Conservation (phyloP, 805 yeast species). For the Yamadazyma laniorum region DNA sequence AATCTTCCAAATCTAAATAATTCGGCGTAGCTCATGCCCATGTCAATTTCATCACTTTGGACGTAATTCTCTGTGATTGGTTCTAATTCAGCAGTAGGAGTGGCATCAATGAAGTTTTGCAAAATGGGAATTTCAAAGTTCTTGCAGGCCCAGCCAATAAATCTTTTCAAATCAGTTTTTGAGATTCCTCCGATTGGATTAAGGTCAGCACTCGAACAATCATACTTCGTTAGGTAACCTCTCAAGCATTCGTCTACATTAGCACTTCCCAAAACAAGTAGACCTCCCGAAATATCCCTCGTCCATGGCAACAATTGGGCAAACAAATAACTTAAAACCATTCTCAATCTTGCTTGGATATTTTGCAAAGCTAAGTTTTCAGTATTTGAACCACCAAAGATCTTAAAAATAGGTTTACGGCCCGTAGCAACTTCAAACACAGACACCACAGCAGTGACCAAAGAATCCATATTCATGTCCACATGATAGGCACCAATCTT, state of each 20-base stretch:
- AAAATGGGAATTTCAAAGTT: conserved; percentile 76
- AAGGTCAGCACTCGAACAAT: conserved; percentile 94
- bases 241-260: conserved; percentile 96
- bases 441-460: conserved; percentile 69
- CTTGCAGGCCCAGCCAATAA: conserved; percentile 74
- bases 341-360: conserved; percentile 92
- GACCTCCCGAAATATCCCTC: conserved; percentile 70
- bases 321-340: conserved; percentile 91
- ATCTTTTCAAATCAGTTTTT: conserved; percentile 84
- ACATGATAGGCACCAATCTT: conserved; percentile 86
- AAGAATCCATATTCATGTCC: conserved; percentile 86
- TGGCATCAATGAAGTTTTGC: conserved; percentile 77
- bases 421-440: conserved; percentile 91
- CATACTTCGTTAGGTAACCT: conserved; percentile 95
- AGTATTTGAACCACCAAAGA: conserved; percentile 88
- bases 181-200: conserved; percentile 99
- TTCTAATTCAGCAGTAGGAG: conserved; percentile 97
- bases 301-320: conserved; percentile 97
- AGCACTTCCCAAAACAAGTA: conserved; percentile 91
- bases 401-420: conserved; percentile 79
- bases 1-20: conserved; percentile 85
- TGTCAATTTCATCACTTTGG: conserved; percentile 94
- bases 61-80: conserved; percentile 91
- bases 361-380: conserved; percentile 95
- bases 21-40: conserved; percentile 98